Evolutionary conservation across 192 early-diverging fungal species (phyloP).

Genomic region (Chytriomyces hyalinus): DNA sequence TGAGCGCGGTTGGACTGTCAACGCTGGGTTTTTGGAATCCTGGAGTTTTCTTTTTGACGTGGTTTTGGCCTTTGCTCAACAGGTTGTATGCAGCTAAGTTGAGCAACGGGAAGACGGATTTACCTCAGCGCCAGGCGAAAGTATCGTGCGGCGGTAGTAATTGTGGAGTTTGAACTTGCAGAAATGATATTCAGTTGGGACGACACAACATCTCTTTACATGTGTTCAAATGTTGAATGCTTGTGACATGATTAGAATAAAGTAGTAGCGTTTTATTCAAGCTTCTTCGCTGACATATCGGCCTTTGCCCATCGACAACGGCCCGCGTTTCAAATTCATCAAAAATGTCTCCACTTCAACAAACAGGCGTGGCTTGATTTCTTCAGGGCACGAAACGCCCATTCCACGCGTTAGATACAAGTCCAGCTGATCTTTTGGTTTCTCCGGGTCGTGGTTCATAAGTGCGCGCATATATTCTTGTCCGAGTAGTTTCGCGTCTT

Average conservation of each 20-base stretch:
- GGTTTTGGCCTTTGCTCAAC: neutral
- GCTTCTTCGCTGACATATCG: neutral
- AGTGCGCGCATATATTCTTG: slow-evolving; percentile 38
- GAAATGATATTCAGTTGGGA: too few relatives aligned
- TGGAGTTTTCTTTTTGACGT: slow-evolving; percentile 9
- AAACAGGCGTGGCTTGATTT: slow-evolving; percentile 36
- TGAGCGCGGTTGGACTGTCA: neutral
- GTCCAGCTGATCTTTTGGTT: slow-evolving; percentile 38
- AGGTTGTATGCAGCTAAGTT: too few relatives aligned
- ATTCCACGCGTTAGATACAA: slow-evolving; percentile 42
- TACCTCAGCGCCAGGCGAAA: too few relatives aligned
- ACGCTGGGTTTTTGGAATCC: slow-evolving; percentile 14
- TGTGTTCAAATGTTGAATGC: too few relatives aligned
- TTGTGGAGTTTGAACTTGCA: too few relatives aligned
- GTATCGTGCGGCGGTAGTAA: too few relatives aligned
- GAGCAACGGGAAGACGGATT: too few relatives aligned
- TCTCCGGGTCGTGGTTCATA: slow-evolving; percentile 39
- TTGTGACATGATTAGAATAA: too few relatives aligned
- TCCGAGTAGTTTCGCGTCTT: slow-evolving; percentile 34
- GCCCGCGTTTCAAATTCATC: slow-evolving; percentile 15
- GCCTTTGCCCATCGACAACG: slow-evolving; percentile 11
- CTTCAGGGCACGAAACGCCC: slow-evolving; percentile 11
- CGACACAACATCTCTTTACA: too few relatives aligned
- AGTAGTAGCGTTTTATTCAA: too few relatives aligned
- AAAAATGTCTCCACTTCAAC: slow-evolving; percentile 44